phyloP scores from a whole-genome alignment of 2,329 filamentous ascomycete species.

The Fonsecaea monophora region DNA sequence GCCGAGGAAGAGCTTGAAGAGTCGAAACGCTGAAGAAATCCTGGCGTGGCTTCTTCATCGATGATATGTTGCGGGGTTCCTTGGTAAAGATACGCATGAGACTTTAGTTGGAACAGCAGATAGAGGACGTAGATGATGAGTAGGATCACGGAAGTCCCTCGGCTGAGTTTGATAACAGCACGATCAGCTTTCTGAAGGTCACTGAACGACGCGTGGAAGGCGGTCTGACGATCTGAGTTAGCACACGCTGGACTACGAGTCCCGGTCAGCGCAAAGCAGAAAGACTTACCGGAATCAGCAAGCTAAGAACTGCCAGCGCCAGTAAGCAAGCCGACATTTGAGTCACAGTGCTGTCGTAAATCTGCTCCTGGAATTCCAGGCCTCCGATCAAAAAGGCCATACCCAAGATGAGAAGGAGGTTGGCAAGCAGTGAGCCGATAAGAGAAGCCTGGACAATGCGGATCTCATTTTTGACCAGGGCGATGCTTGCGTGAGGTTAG shows the following conservation, averaged over 20 bases:
- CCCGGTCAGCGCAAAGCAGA: neutral
- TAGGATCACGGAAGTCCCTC: conserved; percentile 73
- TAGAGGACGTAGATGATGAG: conserved; percentile 84
- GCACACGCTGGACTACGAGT: neutral
- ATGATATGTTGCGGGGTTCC: conserved; percentile 39
- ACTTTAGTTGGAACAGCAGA: conserved; percentile 88
- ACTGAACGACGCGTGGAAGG: conserved; percentile 70
- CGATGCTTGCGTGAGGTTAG: conserved; percentile 61
- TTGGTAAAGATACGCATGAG: conserved; percentile 76
- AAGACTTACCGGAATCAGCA: conserved; percentile 73
- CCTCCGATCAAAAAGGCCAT: conserved; percentile 93
- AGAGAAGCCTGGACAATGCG: conserved; percentile 90
- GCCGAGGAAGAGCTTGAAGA: conserved; percentile 57
- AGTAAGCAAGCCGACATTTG: conserved; percentile 85
- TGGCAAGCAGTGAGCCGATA: conserved; percentile 89
- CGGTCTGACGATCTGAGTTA: conserved; percentile 58
- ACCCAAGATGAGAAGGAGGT: conserved; percentile 84
- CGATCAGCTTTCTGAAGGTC: conserved; percentile 41
- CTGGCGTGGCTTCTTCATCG: conserved; percentile 69
- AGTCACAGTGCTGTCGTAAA: conserved; percentile 89
- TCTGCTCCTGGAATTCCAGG: conserved; percentile 77
- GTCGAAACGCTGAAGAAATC: conserved; percentile 61
- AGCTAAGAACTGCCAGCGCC: conserved; percentile 75
- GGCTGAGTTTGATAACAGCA: conserved; percentile 37
- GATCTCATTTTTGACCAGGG: conserved; percentile 74